Percentiles rank a stretch among this genome's conserved stretches.
These are phyloP conservation scores for Meyerozyma carpophila DNA, from an alignment of 1,139 yeast genomes.

Conservation along the genomic window DNA sequence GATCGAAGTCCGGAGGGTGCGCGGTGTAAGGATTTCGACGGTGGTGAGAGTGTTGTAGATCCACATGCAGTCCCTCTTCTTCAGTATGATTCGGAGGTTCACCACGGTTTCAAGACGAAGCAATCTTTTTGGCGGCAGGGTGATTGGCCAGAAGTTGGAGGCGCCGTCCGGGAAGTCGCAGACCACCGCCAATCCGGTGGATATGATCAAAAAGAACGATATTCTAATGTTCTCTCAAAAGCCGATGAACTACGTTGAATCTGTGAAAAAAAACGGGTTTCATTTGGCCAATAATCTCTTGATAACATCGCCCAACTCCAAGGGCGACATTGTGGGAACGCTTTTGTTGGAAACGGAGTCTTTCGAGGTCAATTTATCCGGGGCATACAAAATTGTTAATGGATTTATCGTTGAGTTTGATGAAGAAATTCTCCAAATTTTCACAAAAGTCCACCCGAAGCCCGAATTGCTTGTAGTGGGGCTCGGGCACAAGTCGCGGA, in stretches of 20 bases:
- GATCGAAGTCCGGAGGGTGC: not conserved
- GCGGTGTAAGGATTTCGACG: not conserved
- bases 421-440: constrained; percentile 39
- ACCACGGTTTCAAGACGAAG: not conserved
- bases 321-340: constrained; percentile 45
- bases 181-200: constrained; percentile 42
- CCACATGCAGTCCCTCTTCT: not conserved
- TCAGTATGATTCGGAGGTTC: not conserved
- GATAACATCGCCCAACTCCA: constrained; percentile 42
- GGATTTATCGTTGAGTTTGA: constrained; percentile 42
- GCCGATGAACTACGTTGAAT: constrained; percentile 41
- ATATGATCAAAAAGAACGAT: constrained; percentile 40
- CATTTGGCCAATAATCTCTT: constrained; percentile 34
- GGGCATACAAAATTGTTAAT: constrained; percentile 32
- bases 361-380: constrained; percentile 51
- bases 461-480: constrained; percentile 77
- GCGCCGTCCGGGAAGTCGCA: constrained; percentile 38
- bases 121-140: constrained; percentile 1
- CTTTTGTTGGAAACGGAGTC: constrained; percentile 61
- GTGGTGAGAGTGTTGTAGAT: not conserved
- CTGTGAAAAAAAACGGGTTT: constrained; percentile 35
- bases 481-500: constrained; percentile 57
- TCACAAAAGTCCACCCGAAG: constrained; percentile 61
- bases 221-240: constrained; percentile 38
- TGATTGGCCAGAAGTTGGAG: constrained; percentile 10